These are phyloP conservation scores for Nymphaea thermarum DNA, from an alignment of 164 flowering plant genomes.

Conservation along the genomic window DNA sequence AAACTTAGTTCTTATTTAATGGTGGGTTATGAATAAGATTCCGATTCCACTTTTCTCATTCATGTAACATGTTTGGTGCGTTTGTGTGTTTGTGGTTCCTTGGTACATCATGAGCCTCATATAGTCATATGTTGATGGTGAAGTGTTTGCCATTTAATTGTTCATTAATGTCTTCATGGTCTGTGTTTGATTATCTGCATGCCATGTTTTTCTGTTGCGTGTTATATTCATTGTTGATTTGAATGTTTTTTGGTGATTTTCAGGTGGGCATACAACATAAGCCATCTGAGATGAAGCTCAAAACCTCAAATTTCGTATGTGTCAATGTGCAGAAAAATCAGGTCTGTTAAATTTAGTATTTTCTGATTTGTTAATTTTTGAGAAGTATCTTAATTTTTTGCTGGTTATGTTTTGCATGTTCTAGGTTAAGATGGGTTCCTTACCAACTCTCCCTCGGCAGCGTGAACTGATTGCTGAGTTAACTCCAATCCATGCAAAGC, in stretches of 20 bases:
- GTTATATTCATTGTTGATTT: not conserved
- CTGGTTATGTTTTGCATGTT: not conserved
- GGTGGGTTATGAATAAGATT: no score
- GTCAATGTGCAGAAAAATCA: conserved; percentile 59
- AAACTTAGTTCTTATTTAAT: no score
- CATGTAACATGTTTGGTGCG: not conserved
- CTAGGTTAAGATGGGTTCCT: conserved; percentile 55
- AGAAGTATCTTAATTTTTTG: not conserved
- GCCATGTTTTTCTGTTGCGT: not conserved
- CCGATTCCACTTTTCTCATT: no score
- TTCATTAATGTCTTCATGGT: no score
- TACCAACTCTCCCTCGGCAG: conserved; percentile 74
- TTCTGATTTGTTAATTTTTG: not conserved
- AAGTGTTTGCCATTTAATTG: no score
- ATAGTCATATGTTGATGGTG: not conserved
- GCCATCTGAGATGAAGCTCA: conserved; percentile 56
- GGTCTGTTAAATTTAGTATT: conserved; percentile 23
- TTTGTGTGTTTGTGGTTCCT: not conserved
- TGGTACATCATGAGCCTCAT: not conserved
- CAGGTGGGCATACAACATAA: conserved; percentile 76
- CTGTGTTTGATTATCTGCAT: not conserved
- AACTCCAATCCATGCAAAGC: conserved; percentile 54
- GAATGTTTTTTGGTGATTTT: conserved; percentile 6
- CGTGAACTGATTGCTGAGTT: conserved; percentile 60
- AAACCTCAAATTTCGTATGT: conserved; percentile 51